phyloP scores from a whole-genome alignment of 768 basidiomycete species.

The Auricularia auricula-judae region DNA sequence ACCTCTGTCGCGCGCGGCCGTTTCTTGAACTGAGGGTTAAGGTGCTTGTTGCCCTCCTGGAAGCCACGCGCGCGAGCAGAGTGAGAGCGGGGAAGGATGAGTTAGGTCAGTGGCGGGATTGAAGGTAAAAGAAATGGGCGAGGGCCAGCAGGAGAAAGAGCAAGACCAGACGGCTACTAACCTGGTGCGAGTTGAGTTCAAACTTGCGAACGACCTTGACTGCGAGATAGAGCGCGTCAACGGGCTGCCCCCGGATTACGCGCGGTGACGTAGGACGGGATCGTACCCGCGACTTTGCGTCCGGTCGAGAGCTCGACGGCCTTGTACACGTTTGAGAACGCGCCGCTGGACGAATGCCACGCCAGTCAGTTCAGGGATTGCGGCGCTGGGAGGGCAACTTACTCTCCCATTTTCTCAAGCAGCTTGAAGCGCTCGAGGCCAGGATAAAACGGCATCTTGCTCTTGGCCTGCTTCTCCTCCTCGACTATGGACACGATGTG shows the following conservation, averaged over 20 bases:
- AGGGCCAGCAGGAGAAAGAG: conserved; percentile 17
- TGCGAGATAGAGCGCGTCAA: conserved; percentile 20
- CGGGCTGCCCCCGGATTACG: conserved; percentile 4
- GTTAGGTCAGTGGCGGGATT: conserved; percentile 3
- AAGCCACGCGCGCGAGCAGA: conserved; percentile 3
- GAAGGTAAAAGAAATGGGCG: conserved; percentile 16
- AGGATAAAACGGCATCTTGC: conserved; percentile 74
- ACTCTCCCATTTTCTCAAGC: conserved; percentile 90
- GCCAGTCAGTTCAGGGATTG: background rate
- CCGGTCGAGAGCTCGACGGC: conserved; percentile 67
- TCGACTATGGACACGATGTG: conserved; percentile 42
- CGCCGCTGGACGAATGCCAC: conserved; percentile 43
- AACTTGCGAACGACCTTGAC: conserved; percentile 94
- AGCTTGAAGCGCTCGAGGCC: conserved; percentile 75
- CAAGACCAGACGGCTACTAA: conserved; percentile 31
- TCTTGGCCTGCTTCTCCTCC: conserved; percentile 62
- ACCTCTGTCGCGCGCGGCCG: conserved; percentile 98
- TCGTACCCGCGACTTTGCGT: conserved; percentile 73
- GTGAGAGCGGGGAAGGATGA: background rate
- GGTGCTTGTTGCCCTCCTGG: conserved; percentile 85
- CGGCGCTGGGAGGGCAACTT: conserved; percentile 24
- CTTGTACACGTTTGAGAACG: conserved; percentile 98
- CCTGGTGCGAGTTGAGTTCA: conserved; percentile 85
- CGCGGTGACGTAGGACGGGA: conserved; percentile 2
- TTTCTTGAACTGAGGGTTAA: conserved; percentile 91